Percentiles rank a stretch among this genome's conserved stretches.
These are phyloP conservation scores for Phaeoacremonium minimum DNA, from an alignment of 2,329 filamentous ascomycete species.

Conservation along the genomic window DNA sequence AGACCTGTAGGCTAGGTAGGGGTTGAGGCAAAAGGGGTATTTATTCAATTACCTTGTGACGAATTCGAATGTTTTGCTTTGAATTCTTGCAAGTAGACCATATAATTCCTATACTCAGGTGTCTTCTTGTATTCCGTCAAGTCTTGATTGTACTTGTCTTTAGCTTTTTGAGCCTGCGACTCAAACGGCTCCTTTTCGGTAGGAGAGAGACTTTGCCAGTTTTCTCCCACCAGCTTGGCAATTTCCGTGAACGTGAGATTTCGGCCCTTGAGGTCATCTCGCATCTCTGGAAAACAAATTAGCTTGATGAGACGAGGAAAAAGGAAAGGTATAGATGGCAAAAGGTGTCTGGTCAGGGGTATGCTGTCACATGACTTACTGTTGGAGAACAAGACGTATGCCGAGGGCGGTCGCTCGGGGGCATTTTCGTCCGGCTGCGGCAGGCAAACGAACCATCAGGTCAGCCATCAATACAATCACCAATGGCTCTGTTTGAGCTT, in stretches of 20 bases:
- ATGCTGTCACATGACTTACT: conserved; percentile 45
- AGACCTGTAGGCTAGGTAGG: too few species aligned
- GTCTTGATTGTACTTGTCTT: conserved; percentile 73
- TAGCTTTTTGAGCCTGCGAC: conserved; percentile 65
- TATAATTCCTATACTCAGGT: conserved; percentile 61
- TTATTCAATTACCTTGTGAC: too few species aligned
- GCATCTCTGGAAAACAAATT: conserved; percentile 48
- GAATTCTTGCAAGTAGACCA: conserved; percentile 72
- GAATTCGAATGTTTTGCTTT: conserved; percentile 64
- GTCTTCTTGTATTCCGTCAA: conserved; percentile 76
- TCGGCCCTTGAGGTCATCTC: conserved; percentile 72
- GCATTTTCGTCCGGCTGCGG: conserved; percentile 70
- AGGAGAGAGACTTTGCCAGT: conserved; percentile 69
- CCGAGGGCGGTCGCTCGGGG: conserved; percentile 74
- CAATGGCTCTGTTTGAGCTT: too few species aligned
- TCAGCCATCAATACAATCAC: too few species aligned
- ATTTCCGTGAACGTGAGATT: conserved; percentile 80
- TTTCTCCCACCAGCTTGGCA: conserved; percentile 75
- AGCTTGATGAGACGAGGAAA: background rate
- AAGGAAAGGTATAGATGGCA: too few species aligned
- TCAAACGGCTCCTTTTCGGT: conserved; percentile 70
- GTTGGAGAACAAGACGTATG: conserved; percentile 83
- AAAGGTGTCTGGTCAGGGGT: too few species aligned
- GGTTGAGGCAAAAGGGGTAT: too few species aligned
- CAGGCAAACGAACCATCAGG: conserved; percentile 1